Evolutionary conservation across 805 yeast genomes (phyloP), one percentile per base, ranked within the genome.

Genomic region (Myxozyma kluyveri): DNA sequence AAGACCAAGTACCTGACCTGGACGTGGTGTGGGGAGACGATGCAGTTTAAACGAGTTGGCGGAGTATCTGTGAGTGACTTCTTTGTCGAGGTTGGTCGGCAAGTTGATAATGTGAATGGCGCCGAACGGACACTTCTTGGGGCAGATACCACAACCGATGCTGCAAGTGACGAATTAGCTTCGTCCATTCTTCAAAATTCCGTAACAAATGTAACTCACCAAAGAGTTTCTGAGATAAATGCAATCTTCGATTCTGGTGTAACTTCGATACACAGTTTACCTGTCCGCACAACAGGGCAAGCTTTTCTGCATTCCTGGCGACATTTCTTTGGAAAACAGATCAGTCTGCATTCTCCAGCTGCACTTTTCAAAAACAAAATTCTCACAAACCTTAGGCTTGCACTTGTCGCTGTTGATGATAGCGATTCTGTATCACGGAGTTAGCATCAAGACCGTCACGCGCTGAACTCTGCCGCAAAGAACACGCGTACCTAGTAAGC

Each of bases 141-240:
- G 96, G 80, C 99, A 93, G 64, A 93, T 93, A 89, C 99, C 99
- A 78, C 99, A 93, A 69, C 99, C 99, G 64, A 93, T 91, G 61
- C 63, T 55, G 31, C 14, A 21, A 44, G 10, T 26, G 27, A 39
- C 24, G 24, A n/a, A 17, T 9, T 21, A 24, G 6, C 9, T 19
- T 6, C 4, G 17, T 26, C 12, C 27, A 7, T 12, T 36, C 29
- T 33, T 26, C 22, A 18, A 23, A 18, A 17, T 22, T 2, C 18
- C 17, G 18, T 31, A 35, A 33, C 5, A 19, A 23, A 23, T 12
- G 23, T 22, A 33, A 79, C 60, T 6, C 38, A 57, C 61, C 99
- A 93, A 67, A 93, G 75, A 36, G 75, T 87, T 69, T 93, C 99
- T 17, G 96, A 87, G 53, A 93, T 88, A 70, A 90, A 93, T 14